A percentile compares a stretch with the other conserved stretches of the same genome.
These are phyloP conservation scores for Sanghuangporus weigelae DNA, from an alignment of 1,284 basidiomycete species.

Conservation along the genomic window DNA sequence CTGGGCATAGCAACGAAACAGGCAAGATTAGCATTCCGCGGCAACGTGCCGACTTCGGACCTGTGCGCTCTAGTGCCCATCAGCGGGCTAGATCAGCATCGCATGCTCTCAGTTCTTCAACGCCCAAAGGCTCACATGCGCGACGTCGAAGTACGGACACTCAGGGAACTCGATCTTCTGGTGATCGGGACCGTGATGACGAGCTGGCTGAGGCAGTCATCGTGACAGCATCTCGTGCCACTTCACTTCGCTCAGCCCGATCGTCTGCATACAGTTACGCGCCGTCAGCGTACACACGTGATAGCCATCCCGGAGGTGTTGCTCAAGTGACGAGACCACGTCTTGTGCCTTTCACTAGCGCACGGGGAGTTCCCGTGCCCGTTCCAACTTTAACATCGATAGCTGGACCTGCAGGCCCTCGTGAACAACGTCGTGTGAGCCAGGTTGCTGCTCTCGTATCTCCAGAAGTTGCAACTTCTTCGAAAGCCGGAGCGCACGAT, in stretches of 20 bases:
- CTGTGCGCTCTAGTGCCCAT: background rate
- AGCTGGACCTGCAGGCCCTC: slow-evolving; percentile 21
- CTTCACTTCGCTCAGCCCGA: slow-evolving; percentile 24
- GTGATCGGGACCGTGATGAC: slow-evolving; percentile 1
- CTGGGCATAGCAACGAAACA: slow-evolving; percentile 13
- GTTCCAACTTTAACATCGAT: slow-evolving; percentile 29
- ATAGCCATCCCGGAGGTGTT: slow-evolving; percentile 8
- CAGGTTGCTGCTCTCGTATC: slow-evolving; percentile 53
- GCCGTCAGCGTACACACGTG: slow-evolving; percentile 26
- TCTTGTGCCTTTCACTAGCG: slow-evolving; percentile 69
- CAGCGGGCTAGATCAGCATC: background rate
- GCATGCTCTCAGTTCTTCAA: background rate
- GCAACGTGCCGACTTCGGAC: slow-evolving; percentile 8
- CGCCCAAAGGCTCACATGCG: background rate
- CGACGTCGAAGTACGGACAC: slow-evolving; percentile 11
- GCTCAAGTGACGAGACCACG: slow-evolving; percentile 41
- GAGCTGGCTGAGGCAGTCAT: slow-evolving; percentile 14
- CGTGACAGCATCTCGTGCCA: slow-evolving; percentile 10
- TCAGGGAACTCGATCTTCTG: background rate
- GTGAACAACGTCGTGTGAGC: slow-evolving; percentile 44
- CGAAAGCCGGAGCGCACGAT: slow-evolving; percentile 26
- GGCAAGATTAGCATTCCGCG: slow-evolving; percentile 6
- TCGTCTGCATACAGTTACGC: slow-evolving; percentile 30
- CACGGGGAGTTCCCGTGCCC: slow-evolving; percentile 65
- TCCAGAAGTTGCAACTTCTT: slow-evolving; percentile 22